Base-by-base conservation (phyloP, 805 yeast species). In the Kazachstania viticola region DNA sequence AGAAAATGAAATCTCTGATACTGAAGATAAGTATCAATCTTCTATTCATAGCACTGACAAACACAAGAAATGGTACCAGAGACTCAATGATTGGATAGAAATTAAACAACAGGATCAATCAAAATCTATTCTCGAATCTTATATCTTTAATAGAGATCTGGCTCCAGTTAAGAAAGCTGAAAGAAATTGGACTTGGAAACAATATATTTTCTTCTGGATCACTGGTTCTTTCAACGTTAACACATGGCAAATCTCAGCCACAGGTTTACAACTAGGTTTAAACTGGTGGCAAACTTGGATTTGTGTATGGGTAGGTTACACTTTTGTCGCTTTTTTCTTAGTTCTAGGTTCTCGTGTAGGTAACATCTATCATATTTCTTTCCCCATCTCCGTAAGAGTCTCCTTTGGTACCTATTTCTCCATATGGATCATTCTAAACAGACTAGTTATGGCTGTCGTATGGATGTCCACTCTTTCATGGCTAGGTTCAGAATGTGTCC, bases 261-360 rank as follows among this genome's bases (percentile, higher is more conserved):
- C 94, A 0, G 94, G 94, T 45, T 75, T 80, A 36, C 64, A 67
- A 34, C 73, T 76, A 17, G 93, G 93, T 11, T 60, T 85, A 56
- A 70, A 77, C 11, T 84, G 94, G 94, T 85, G 94, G 93, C 87
- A 77, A 51, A 75, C 81, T 4, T 85, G 95, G 94, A 62, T 84
- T 26, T 71, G 88, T 9, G 87, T 85, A 17, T 82, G 94, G 91
- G 42, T 83, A 12, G 95, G 95, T 4, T 85, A 85, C 55, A 49
- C 67, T 16, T 60, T 80, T 29, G 75, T 83, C 41, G 87, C 81
- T 32, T 45, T 67, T 2, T 83, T 82, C 48, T 75, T 85, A 21
- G 69, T 73, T 7, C 48, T 74, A 14, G 69, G 79, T 22, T 81
- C 93, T 15, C 66, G 94, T 44, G 72, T 82, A 29, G 96, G 95